phyloP scores from a whole-genome alignment of 2,329 filamentous ascomycete species.

The Cladosporium sp. region DNA sequence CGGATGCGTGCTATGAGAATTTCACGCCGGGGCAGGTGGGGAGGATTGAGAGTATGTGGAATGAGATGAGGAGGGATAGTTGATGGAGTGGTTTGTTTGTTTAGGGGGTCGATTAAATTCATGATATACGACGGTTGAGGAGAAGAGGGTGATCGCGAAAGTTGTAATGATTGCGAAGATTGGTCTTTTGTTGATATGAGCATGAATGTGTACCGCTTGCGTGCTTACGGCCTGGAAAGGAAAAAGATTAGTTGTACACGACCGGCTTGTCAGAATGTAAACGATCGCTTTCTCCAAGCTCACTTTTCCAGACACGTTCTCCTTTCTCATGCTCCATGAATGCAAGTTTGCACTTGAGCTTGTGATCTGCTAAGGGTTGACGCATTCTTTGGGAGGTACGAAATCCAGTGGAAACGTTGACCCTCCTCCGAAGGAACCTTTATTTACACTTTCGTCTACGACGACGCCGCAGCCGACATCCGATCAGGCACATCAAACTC shows the following conservation, averaged over 20 bases:
- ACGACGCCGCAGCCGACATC: background rate
- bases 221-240: background rate
- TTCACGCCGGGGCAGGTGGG: constrained; percentile 55
- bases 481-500: background rate
- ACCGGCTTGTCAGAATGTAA: background rate
- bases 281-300: background rate
- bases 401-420: background rate
- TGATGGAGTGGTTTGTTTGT: background rate
- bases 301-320: background rate
- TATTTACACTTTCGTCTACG: background rate
- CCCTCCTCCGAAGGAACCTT: background rate
- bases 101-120: too few species aligned
- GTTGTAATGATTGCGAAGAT: background rate
- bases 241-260: background rate
- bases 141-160: too few species aligned
- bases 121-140: background rate
- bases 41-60: constrained; percentile 57
- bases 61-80: constrained; percentile 42
- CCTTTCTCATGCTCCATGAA: too few species aligned
- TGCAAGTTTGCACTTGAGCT: too few species aligned
- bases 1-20: constrained; percentile 56
- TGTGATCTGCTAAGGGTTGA: too few species aligned
- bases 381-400: too few species aligned
- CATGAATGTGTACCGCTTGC: background rate
- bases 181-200: background rate